Base-by-base conservation (phyloP, 2,329 filamentous ascomycete genomes). In the Cladorrhinum sp. region DNA sequence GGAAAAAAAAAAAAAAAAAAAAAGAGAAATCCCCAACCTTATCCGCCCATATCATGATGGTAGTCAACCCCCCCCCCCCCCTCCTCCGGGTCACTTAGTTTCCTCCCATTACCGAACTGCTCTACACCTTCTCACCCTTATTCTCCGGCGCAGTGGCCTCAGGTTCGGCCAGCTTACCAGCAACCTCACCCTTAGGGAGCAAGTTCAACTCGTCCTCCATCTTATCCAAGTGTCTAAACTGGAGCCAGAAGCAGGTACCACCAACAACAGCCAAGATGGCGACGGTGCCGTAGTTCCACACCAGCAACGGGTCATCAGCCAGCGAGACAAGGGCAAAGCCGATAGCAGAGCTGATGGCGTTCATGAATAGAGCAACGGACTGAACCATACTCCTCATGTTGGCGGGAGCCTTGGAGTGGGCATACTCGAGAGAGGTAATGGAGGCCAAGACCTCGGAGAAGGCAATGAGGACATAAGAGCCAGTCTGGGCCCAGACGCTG, bases 301-400 rank as follows among this genome's bases (percentile, higher is more conserved):
- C 81, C 4, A 92, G 78, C 10, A 89, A 75, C 1, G 89, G 89
- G 68, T 92, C 87, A 6, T 70, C 69, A 28, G 76, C 71, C 18
- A 79, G 72, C 24, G 70, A 68, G 18, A 67, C 65, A 24, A 79
- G 73, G 9, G 77, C 88, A 74, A 91, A 86, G 0, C 86, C 86
- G 23, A 92, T 77, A 42, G 88, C 88, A 46, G 86, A 79, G 6
- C 86, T 84, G 69, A 92, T 83, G 53, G 88, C 87, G 39, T 82
- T 85, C 76, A 84, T 88, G 76, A 91, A 88, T 56, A 90, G 82
- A 54, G 84, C 84, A 58, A 91, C 79, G 9, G 85, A 83, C 67
- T 82, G 80, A n/a, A 92, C 86, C 59, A 91, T 80, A 24, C 86
- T 88, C 5, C 88, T 82, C 89, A 92, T 92, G 75, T 90, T 91